Evolutionary conservation across 225 moss, liverwort and hornwort genomes (phyloP).

Genomic region (Neckera pumila): DNA sequence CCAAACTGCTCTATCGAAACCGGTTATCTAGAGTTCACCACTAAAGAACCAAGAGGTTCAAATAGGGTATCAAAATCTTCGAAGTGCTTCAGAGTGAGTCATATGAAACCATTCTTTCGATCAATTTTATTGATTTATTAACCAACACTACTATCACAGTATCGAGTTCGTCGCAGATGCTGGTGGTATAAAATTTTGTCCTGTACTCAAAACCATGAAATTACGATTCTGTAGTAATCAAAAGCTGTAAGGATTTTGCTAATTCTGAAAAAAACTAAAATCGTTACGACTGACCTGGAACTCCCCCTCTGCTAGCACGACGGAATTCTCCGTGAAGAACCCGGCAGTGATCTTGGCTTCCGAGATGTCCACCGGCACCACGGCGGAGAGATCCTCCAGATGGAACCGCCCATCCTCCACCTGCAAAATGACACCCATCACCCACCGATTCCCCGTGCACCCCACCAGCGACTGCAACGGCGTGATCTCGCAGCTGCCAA

Average conservation of each 20-base stretch:
- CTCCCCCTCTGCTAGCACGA: constrained; percentile 87
- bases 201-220: background rate
- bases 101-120: background rate
- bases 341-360: constrained; percentile 84
- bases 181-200: background rate
- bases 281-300: constrained; percentile 7
- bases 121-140: no score
- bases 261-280: background rate
- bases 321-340: constrained; percentile 88
- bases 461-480: constrained; percentile 68
- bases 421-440: constrained; percentile 84
- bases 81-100: background rate
- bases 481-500: constrained; percentile 77
- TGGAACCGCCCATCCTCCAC: constrained; percentile 72
- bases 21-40: background rate
- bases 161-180: background rate
- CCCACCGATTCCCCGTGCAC: constrained; percentile 65
- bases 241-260: background rate
- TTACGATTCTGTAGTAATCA: background rate
- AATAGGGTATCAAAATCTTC: no score
- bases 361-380: constrained; percentile 59
- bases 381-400: constrained; percentile 74
- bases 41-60: background rate
- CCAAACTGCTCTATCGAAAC: background rate
- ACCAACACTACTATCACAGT: background rate